These are phyloP conservation scores for Colletotrichum gloeosporioides DNA, from an alignment of 2,329 filamentous ascomycete genomes.

Conservation along the genomic window DNA sequence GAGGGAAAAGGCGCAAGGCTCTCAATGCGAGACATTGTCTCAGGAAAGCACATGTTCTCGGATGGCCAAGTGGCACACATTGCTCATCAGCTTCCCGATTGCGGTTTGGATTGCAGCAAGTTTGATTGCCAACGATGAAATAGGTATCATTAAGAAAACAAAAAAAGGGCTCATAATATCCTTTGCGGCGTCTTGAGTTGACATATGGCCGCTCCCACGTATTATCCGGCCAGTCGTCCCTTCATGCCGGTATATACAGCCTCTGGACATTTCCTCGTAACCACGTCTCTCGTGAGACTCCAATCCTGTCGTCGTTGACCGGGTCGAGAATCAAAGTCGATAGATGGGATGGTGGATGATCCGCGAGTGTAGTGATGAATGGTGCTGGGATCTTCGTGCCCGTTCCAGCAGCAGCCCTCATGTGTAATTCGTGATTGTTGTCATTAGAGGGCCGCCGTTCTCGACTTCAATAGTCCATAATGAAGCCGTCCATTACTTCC, in stretches of 20 bases:
- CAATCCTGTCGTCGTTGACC: background rate
- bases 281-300: slow-evolving; percentile 14
- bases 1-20: background rate
- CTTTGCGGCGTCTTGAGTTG: slow-evolving; percentile 1
- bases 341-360: background rate
- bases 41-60: background rate
- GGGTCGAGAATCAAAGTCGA: background rate
- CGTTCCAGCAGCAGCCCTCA: background rate
- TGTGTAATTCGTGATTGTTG: background rate
- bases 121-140: background rate
- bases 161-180: background rate
- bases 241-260: slow-evolving; percentile 6
- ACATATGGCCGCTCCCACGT: slow-evolving; percentile 3
- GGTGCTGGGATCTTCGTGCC: background rate
- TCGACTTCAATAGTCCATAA: background rate
- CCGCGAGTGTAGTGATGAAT: background rate
- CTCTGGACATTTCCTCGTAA: slow-evolving; percentile 1
- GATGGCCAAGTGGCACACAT: background rate
- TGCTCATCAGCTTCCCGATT: background rate
- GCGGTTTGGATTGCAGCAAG: background rate
- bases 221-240: slow-evolving; percentile 1
- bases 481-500: background rate
- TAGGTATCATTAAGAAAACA: slow-evolving; percentile 14
- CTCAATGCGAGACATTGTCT: background rate
- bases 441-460: background rate